phyloP scores from a whole-genome alignment of 2,329 filamentous ascomycete species.

The Botrytis porri region DNA sequence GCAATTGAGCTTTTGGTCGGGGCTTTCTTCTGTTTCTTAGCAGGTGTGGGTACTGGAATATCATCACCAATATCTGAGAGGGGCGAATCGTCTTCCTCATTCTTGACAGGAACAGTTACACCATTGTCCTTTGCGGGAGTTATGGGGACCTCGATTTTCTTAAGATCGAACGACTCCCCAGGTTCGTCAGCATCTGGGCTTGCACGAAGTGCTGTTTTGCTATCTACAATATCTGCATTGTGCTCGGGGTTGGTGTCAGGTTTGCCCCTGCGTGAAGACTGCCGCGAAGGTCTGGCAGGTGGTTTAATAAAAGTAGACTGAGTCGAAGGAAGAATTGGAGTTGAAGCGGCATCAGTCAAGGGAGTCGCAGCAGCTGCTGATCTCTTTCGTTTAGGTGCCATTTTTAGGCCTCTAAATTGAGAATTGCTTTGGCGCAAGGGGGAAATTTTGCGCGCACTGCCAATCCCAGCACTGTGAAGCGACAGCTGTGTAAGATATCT shows the following conservation, averaged over 20 bases:
- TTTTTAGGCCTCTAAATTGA: conserved; percentile 13
- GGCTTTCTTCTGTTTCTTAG: conserved; percentile 33
- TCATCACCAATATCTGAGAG: conserved; percentile 25
- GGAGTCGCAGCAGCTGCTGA: conserved; percentile 23
- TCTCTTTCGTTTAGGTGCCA: conserved; percentile 37
- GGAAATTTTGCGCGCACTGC: not conserved
- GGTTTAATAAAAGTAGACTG: conserved; percentile 14
- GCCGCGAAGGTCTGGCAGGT: conserved; percentile 25
- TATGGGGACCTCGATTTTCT: conserved; percentile 21
- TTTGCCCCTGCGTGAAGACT: conserved; percentile 28
- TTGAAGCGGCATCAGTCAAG: not conserved
- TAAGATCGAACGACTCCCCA: conserved; percentile 32
- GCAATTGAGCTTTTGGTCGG: conserved; percentile 36
- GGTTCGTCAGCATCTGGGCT: conserved; percentile 36
- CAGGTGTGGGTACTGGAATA: conserved; percentile 14
- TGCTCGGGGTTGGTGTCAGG: conserved; percentile 36
- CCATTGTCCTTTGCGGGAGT: conserved; percentile 21
- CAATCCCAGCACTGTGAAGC: not conserved
- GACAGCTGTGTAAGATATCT: not conserved
- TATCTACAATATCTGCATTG: conserved; percentile 36
- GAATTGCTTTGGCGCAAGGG: not conserved
- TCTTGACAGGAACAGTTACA: conserved; percentile 16
- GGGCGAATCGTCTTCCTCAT: conserved; percentile 28
- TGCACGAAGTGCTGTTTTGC: conserved; percentile 35
- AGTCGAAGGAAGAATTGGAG: conserved; percentile 23